Evolutionary conservation across 2,329 filamentous ascomycete genomes (phyloP).

Genomic region (Fusarium sp.): DNA sequence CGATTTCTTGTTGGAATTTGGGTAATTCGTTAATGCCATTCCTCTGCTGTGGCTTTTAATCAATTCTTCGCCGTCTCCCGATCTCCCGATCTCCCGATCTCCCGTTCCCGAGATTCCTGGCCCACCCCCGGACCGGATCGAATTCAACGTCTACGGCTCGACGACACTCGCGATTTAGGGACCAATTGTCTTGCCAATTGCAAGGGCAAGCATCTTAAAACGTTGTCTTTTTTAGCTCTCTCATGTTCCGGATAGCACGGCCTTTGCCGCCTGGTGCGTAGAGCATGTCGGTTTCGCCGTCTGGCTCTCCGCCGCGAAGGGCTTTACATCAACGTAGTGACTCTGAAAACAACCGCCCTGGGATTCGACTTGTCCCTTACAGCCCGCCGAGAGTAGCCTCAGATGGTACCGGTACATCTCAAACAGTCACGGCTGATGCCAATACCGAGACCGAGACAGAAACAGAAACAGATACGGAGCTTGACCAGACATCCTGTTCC

Average conservation of each 20-base stretch:
- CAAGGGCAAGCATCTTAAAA: constrained; percentile 12
- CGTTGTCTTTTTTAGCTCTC: constrained; percentile 13
- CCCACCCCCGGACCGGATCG: constrained; percentile 33
- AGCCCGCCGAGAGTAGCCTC: constrained; percentile 52
- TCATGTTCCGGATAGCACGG: constrained; percentile 40
- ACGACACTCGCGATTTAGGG: constrained; percentile 11
- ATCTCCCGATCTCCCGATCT: constrained; percentile 24
- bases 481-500: constrained; percentile 28
- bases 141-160: constrained; percentile 13
- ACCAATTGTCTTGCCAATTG: constrained; percentile 27
- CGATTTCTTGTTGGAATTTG: constrained; percentile 9
- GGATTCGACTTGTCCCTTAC: constrained; percentile 55
- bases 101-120: constrained; percentile 28
- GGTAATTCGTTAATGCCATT: constrained; percentile 31
- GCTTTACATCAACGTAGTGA: constrained; percentile 46
- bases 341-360: constrained; percentile 47
- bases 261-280: constrained; percentile 43
- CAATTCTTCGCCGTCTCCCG: constrained; percentile 22
- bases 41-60: constrained; percentile 25
- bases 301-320: constrained; percentile 46
- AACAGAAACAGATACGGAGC: constrained; percentile 14
- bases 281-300: constrained; percentile 50
- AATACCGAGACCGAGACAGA: constrained; percentile 33
- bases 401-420: constrained; percentile 45
- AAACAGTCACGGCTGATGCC: constrained; percentile 42